Evolutionary conservation across 2,329 filamentous ascomycete species (phyloP).

Genomic region (Neoarthrinium moseri): DNA sequence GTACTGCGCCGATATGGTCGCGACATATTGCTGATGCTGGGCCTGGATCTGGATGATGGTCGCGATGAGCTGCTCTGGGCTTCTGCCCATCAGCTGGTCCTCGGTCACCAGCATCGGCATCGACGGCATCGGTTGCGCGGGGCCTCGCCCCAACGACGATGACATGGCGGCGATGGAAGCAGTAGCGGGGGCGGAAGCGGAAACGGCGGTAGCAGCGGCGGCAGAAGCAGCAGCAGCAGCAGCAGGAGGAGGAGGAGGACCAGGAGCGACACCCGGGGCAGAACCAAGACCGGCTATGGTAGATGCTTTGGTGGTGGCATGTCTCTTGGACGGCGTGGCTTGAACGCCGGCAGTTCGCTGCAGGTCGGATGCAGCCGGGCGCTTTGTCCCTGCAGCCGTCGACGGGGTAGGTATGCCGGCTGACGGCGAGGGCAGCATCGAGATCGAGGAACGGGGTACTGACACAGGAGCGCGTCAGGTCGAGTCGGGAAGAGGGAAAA

Average conservation of each 20-base stretch:
- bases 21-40: slow-evolving; percentile 31
- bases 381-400: slow-evolving; percentile 24
- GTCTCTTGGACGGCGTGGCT: slow-evolving; percentile 29
- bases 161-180: slow-evolving; percentile 10
- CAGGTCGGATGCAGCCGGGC: slow-evolving; percentile 32
- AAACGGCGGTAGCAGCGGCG: neutral
- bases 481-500: neutral
- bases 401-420: slow-evolving; percentile 19
- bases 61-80: slow-evolving; percentile 32
- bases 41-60: slow-evolving; percentile 33
- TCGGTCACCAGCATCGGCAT: slow-evolving; percentile 24
- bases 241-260: slow-evolving; percentile 3
- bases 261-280: neutral
- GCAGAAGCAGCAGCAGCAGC: neutral
- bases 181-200: neutral
- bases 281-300: slow-evolving; percentile 8
- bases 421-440: slow-evolving; percentile 29
- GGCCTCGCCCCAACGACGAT: slow-evolving; percentile 1
- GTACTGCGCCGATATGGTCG: slow-evolving; percentile 31
- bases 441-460: neutral
- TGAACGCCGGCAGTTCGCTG: slow-evolving; percentile 27
- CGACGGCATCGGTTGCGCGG: neutral
- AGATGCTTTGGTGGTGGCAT: slow-evolving; percentile 24
- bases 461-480: neutral
- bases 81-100: slow-evolving; percentile 29